These are phyloP conservation scores for Hsuehochloa calcarea DNA, from an alignment of 176 grass and related monocot species.

Conservation along the genomic window DNA sequence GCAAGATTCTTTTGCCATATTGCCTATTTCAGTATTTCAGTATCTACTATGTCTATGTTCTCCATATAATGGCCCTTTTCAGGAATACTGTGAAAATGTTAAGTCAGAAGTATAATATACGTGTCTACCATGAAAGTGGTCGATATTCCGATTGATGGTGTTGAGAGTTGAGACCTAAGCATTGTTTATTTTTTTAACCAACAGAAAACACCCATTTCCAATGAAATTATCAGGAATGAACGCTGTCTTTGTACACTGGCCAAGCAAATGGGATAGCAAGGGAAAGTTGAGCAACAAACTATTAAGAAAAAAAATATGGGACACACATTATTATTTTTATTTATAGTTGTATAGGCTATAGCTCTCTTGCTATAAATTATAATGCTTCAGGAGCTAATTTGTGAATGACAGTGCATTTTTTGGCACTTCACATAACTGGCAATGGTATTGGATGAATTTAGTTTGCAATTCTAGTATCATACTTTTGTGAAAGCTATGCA, in stretches of 20 bases:
- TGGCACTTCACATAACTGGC: not conserved
- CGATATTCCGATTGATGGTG: not conserved
- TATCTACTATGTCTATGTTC: no score
- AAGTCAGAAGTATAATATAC: not conserved
- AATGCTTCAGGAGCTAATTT: not conserved
- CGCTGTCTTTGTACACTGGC: not conserved
- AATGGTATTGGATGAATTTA: not conserved
- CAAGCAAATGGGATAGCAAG: not conserved
- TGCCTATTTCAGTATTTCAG: no score
- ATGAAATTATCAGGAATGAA: not conserved
- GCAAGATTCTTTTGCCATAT: no score
- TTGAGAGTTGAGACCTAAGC: not conserved
- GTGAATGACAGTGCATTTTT: not conserved
- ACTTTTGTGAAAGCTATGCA: not conserved
- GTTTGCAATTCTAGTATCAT: not conserved
- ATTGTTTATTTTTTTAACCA: not conserved
- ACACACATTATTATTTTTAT: no score
- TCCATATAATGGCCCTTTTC: no score
- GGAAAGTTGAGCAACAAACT: not conserved
- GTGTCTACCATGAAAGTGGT: not conserved
- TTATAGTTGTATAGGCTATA: no score
- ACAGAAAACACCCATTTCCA: not conserved
- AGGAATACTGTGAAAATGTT: not conserved
- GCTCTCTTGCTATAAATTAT: not conserved
- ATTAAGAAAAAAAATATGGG: not conserved